A percentile compares a stretch with the other conserved stretches of the same genome.
These are phyloP conservation scores for Colletotrichum plurivorum DNA, from an alignment of 2,329 filamentous ascomycete genomes.

Conservation along the genomic window DNA sequence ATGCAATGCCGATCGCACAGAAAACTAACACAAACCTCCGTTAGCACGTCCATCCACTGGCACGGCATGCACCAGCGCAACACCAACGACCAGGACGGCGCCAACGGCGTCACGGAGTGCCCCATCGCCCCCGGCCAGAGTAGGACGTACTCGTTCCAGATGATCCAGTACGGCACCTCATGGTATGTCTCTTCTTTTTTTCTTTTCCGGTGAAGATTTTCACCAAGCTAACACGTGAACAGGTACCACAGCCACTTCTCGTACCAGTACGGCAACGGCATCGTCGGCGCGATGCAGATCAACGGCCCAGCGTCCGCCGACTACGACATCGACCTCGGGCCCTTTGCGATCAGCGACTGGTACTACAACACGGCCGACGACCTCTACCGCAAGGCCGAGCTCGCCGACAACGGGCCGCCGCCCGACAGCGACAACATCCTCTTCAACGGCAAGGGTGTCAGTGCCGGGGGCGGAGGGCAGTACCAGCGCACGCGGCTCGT, in stretches of 20 bases:
- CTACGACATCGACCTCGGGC: slow-evolving; percentile 75
- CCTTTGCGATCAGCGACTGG: slow-evolving; percentile 67
- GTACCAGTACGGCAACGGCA: slow-evolving; percentile 65
- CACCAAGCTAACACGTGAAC: slow-evolving; percentile 43
- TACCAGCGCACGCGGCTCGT: slow-evolving; percentile 51
- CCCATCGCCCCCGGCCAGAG: slow-evolving; percentile 52
- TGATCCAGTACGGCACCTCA: slow-evolving; percentile 53
- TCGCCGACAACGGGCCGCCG: slow-evolving; percentile 40
- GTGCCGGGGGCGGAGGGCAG: slow-evolving; percentile 47
- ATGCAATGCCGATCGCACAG: slow-evolving; percentile 13
- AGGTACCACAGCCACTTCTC: slow-evolving; percentile 67
- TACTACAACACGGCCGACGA: slow-evolving; percentile 57
- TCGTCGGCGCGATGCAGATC: slow-evolving; percentile 66
- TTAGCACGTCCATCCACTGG: slow-evolving; percentile 64
- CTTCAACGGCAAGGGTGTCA: slow-evolving; percentile 59
- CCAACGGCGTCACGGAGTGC: slow-evolving; percentile 61
- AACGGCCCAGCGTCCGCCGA: slow-evolving; percentile 57
- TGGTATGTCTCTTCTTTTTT: slow-evolving; percentile 44
- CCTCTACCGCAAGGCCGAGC: slow-evolving; percentile 41
- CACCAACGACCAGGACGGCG: slow-evolving; percentile 59
- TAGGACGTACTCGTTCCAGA: slow-evolving; percentile 53
- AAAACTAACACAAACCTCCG: slow-evolving; percentile 45
- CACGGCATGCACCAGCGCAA: slow-evolving; percentile 62
- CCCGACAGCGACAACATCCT: slow-evolving; percentile 55
- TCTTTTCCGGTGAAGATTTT: neutral